Base-by-base conservation (phyloP, 2,329 filamentous ascomycete species). In the Dothideomycetes sp. region DNA sequence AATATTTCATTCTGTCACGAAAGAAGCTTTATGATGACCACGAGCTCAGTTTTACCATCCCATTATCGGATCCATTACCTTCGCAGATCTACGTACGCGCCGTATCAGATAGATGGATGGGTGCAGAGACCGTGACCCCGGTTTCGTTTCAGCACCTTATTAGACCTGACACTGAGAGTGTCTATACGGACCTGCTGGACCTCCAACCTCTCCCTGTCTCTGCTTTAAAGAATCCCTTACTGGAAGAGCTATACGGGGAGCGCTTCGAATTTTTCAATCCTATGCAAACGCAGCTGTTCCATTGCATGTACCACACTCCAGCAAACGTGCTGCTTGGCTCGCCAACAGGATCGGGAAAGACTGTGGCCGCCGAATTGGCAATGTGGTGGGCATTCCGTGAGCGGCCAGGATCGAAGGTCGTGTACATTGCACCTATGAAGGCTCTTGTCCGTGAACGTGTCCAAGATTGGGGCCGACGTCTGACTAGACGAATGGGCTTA, bases 371-470 rank as follows among this genome's bases (percentile, higher is more conserved):
- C 36, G 91, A 98, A 57, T 65, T 98, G 45, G 88, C 93, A 18
- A 96, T 98, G 89, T 98, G 93, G 93, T 95, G 88, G 87, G 89
- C 91, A 3, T 96, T 98, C 64, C 79, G 88, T 11, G 88, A 95
- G 57, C 81, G 82, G 37, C 91, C 91, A 1, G 87, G 88, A 3
- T 94, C 87, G 3, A 98, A 98, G 64, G 88, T 98, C 2, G 91
- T 98, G 10, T 98, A 98, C 59, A 96, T 98, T 56, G 91, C 91
- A 2, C 93, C 93, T 0, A 98, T 98, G 93, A 98, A 98, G 62
- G 93, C 93, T 0, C 77, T 98, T 22, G 91, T 98, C 15, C 84
- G 91, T 3, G 91, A 98, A 60, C 79, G 91, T 62, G 89, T 98
- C 18, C 84, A 94, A 54, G 93, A 98, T 56, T 98, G 91, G 93